Evolutionary conservation across 768 basidiomycete species (phyloP), one percentile per base, ranked within the genome.

Genomic region (Tricholoma flavovirens): DNA sequence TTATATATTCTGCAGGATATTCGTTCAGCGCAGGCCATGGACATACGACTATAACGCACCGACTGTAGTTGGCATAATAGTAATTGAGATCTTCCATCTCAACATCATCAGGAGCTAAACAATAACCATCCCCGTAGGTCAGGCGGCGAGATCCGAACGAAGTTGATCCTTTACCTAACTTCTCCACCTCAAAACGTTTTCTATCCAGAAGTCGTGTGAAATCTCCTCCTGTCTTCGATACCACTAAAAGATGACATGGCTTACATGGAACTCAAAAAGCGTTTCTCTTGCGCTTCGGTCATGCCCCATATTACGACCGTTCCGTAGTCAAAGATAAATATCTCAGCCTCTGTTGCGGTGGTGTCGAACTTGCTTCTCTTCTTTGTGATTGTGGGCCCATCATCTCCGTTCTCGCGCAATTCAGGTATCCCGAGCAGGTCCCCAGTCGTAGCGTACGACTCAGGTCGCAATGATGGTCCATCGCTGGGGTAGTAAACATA

Each of bases 301-400:
- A 98, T 97, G 22, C 95, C 95, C 95, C 95, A 98, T 51, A 96
- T 90, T 22, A 98, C 95, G 24, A 96, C 90, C 0, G 92, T 94
- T 11, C 95, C 95, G 67, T 96, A 97, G 59, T 88, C 83, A 71
- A 97, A 98, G 60, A 97, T 73, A 69, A 96, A 97, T 54, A 97
- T 88, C 70, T 97, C 95, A 8, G 90, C 88, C 60, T 87, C 86
- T 30, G 78, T 80, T 5, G 83, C 77, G 33, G 81, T 76, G 29
- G 83, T 78, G 62, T 86, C 72, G 65, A 87, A 89, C 69, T 85
- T 87, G 66, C 81, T 86, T 58, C 79, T 79, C 67, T 74, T 74
- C 50, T 67, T 66, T 21, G 70, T 65, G n/a, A 66, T 61, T 14
- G 62, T 62, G 24, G 71, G 69, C 9, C 69, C 67, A 42, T 69